These are phyloP conservation scores for Teunomyces panamensis DNA, from an alignment of 805 yeast species.

Conservation along the genomic window DNA sequence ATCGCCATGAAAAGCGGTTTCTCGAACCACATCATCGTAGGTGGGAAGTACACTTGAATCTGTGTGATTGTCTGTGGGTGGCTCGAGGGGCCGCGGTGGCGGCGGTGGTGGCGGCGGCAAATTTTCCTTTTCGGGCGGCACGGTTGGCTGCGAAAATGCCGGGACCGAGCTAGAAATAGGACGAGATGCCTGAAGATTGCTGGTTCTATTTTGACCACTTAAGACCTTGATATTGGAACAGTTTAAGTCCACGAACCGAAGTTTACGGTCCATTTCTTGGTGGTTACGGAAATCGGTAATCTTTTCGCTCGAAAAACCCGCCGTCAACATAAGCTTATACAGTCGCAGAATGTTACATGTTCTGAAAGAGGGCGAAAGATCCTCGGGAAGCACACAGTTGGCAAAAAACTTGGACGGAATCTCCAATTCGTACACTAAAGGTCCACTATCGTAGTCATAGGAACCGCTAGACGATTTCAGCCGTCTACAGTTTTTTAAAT, in stretches of 20 bases:
- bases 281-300: conserved; percentile 15
- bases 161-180: not conserved
- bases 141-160: not conserved
- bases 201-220: conserved; percentile 30
- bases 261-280: conserved; percentile 16
- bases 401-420: conserved; percentile 39
- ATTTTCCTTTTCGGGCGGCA: not conserved
- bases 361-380: conserved; percentile 51
- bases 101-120: not conserved
- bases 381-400: conserved; percentile 45
- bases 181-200: conserved; percentile 15
- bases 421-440: conserved; percentile 38
- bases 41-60: conserved; percentile 24
- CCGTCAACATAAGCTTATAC: conserved; percentile 36
- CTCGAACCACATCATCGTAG: conserved; percentile 36
- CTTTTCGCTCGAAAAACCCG: conserved; percentile 25
- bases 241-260: conserved; percentile 28
- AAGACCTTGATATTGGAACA: conserved; percentile 32
- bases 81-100: too few species aligned
- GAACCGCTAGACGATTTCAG: conserved; percentile 24
- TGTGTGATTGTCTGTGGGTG: not conserved
- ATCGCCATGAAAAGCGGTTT: conserved; percentile 27
- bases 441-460: not conserved
- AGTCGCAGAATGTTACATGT: conserved; percentile 53
- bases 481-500: conserved; percentile 32